Base-by-base conservation (phyloP, 306 rosid genomes). In the Ormosia semicastrata region DNA sequence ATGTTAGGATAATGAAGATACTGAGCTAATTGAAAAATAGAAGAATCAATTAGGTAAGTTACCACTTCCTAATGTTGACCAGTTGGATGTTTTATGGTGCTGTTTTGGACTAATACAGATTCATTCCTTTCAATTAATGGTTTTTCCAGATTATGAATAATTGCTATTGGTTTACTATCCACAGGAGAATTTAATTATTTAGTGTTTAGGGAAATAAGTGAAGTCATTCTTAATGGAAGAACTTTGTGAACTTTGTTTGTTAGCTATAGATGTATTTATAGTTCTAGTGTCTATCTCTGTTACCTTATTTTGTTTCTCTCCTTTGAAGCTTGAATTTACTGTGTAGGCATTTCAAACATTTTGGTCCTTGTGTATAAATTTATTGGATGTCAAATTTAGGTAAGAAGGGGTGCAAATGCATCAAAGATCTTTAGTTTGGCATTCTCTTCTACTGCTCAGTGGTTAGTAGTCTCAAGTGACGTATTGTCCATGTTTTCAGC, bases 401-500 rank as follows among this genome's bases (percentile, higher is more conserved):
- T 95, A 57, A 89, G 98, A 90, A 93, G 98, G 85, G 98, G 98
- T 41, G 94, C 97, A 47, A 90, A 95, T 78, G 86, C 88, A 36
- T 98, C 98, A 1, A 97, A 88, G 86, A 91, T 95, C 58, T 87
- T 81, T 83, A 91, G 98, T 86, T 85, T 95, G 92, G 97, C 98
- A 12, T 93, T 95, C 78, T 95, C 98, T 85, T 87, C 95, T 11
- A 79, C 90, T 18, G 91, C 93, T 44, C 93, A 88, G 89, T 94
- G 98, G 97, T 69, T 94, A 73, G 97, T 97, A 2, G 97, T 89
- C 82, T 94, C 97, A 15, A 94, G 97, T 83, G 97, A 93, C 85
- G 98, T 5, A 94, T 97, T 46, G 92, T 93, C 78, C 98, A 94
- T 66, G 92, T 94, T 65, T 94, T 94, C 88, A 88, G 88, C 75